Conservation (phyloP, 805 yeast species). For the Candida sakaeoensis region DNA sequence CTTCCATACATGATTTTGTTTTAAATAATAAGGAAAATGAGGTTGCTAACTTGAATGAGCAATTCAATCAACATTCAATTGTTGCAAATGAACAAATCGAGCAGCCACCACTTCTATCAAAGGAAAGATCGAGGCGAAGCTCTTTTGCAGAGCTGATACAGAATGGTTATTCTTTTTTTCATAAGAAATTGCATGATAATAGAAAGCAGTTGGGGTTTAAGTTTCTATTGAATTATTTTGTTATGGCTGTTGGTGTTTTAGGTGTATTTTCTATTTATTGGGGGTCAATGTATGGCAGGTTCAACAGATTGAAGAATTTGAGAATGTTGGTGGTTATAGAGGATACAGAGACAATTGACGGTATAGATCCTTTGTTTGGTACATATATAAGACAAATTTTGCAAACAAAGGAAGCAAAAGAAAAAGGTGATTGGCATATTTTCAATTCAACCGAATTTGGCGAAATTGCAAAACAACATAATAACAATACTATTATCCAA, state of each 20-base stretch:
- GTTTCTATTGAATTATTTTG: slow-evolving; percentile 19
- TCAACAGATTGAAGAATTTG: slow-evolving; percentile 27
- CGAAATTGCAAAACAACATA: slow-evolving; percentile 23
- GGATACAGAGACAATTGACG: slow-evolving; percentile 13
- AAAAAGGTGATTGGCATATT: slow-evolving; percentile 35
- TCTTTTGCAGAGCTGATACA: slow-evolving; percentile 1
- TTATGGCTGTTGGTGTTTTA: slow-evolving; percentile 32
- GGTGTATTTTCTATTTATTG: slow-evolving; percentile 37
- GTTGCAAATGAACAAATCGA: no score
- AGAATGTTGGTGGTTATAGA: slow-evolving; percentile 35
- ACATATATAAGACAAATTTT: slow-evolving; percentile 29
- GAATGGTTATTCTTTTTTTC: slow-evolving; percentile 28
- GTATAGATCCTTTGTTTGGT: slow-evolving; percentile 47
- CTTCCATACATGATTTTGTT: not conserved
- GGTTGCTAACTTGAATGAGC: not conserved
- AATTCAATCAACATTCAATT: not conserved
- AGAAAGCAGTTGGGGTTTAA: slow-evolving; percentile 17
- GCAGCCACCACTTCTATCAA: not conserved
- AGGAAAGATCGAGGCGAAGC: slow-evolving; percentile 1
- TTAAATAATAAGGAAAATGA: not conserved
- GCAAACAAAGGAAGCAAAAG: slow-evolving; percentile 21
- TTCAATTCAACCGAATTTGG: slow-evolving; percentile 25
- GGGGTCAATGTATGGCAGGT: slow-evolving; percentile 35
- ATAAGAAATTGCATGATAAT: slow-evolving; percentile 18
- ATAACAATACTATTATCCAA: slow-evolving; percentile 23